Evolutionary conservation across 306 rosid genomes (phyloP).

Genomic region (Fragaria nilgerrensis): DNA sequence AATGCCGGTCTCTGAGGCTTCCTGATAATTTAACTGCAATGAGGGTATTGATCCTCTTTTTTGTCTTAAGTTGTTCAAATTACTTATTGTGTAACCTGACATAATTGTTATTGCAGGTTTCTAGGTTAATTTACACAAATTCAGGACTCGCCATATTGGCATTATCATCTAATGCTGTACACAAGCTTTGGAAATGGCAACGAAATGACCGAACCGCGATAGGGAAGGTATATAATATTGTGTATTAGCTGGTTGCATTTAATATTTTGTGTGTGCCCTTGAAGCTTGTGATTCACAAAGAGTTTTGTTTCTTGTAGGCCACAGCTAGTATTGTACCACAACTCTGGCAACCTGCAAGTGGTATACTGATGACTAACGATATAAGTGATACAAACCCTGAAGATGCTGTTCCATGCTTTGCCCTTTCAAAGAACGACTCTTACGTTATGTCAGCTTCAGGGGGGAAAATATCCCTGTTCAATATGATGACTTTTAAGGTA

Average conservation of each 20-base stretch:
- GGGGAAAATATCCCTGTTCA: slow-evolving; percentile 95
- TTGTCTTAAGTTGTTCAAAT: background rate
- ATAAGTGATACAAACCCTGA: slow-evolving; percentile 86
- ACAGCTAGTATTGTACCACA: slow-evolving; percentile 71
- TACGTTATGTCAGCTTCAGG: slow-evolving; percentile 99
- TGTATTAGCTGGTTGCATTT: slow-evolving; percentile 20
- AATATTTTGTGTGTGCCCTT: slow-evolving; percentile 20
- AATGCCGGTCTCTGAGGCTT: slow-evolving; percentile 86
- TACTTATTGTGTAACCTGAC: slow-evolving; percentile 13
- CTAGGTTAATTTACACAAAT: slow-evolving; percentile 93
- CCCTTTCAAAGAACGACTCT: slow-evolving; percentile 95
- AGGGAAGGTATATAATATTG: slow-evolving; percentile 53
- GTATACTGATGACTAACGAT: slow-evolving; percentile 97
- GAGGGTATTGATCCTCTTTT: slow-evolving; percentile 55
- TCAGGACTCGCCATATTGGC: slow-evolving; percentile 90
- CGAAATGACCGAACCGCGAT: slow-evolving; percentile 64
- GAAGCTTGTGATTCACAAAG: slow-evolving; percentile 32
- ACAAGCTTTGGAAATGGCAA: slow-evolving; percentile 99
- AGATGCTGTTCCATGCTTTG: slow-evolving; percentile 96
- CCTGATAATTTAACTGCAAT: slow-evolving; percentile 71
- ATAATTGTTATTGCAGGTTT: slow-evolving; percentile 59
- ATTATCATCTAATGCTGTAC: slow-evolving; percentile 96
- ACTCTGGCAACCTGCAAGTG: slow-evolving; percentile 97
- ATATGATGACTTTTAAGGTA: slow-evolving; percentile 99
- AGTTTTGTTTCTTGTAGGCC: slow-evolving; percentile 52